A percentile compares a stretch with the other conserved stretches of the same genome.
phyloP scores from a whole-genome alignment of 164 flowering plant species.

The Houttuynia cordata region DNA sequence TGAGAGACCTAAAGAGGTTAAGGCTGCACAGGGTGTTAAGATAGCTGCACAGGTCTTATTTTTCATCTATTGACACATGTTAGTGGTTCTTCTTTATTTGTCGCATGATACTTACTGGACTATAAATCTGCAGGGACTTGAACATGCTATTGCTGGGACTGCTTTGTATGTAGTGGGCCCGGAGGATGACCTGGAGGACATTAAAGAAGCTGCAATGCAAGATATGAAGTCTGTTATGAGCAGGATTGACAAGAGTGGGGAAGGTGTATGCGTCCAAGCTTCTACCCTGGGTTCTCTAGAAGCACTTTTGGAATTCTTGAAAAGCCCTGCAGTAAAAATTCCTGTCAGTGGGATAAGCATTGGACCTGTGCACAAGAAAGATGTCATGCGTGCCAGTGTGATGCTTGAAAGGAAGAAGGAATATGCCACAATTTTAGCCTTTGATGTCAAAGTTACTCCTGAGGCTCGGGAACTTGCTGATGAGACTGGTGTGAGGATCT shows the following conservation, averaged over 20 bases:
- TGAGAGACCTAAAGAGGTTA: no score
- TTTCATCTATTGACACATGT: no score
- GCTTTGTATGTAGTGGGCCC: constrained; percentile 77
- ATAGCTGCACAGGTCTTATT: no score
- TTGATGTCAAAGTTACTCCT: constrained; percentile 94
- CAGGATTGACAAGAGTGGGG: constrained; percentile 88
- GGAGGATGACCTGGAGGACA: constrained; percentile 69
- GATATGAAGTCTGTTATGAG: constrained; percentile 84
- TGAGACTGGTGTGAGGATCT: constrained; percentile 80
- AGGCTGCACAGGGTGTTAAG: no score
- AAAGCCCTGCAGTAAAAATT: constrained; percentile 70
- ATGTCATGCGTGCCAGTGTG: constrained; percentile 92
- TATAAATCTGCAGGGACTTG: constrained; percentile 55
- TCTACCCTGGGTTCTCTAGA: constrained; percentile 95
- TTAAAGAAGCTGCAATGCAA: constrained; percentile 65
- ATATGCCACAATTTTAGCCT: constrained; percentile 85
- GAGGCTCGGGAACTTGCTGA: constrained; percentile 96
- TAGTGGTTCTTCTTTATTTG: no score
- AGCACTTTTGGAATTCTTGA: constrained; percentile 86
- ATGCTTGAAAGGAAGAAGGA: constrained; percentile 99
- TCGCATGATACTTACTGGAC: no score
- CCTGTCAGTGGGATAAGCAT: constrained; percentile 94
- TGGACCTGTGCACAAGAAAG: constrained; percentile 96
- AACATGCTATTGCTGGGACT: constrained; percentile 96
- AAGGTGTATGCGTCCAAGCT: constrained; percentile 95